A percentile compares a stretch with the other conserved stretches of the same genome.
Conservation (phyloP, 129 eudicot genomes). For the Pseudognaphalium luteoalbum region DNA sequence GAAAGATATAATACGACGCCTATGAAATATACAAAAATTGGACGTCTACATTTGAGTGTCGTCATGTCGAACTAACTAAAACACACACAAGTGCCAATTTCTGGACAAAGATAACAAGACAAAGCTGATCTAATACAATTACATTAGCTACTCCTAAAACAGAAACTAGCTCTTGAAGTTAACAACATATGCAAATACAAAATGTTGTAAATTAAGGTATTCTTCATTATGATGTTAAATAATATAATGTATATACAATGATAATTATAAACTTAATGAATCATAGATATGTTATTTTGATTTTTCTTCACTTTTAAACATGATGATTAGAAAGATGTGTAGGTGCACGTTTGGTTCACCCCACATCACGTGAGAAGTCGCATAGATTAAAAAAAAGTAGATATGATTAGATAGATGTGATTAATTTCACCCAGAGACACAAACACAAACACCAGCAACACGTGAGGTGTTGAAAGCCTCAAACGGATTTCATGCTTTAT, state of each 20-base stretch:
- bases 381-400: slow-evolving; percentile 5
- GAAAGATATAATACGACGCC: too few relatives aligned
- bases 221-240: too few relatives aligned
- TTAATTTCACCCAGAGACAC: neutral
- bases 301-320: neutral
- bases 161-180: too few relatives aligned
- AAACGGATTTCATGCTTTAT: slow-evolving; percentile 7
- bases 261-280: too few relatives aligned
- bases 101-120: too few relatives aligned
- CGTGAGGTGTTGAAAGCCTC: slow-evolving; percentile 14
- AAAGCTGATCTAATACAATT: too few relatives aligned
- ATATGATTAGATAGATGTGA: slow-evolving; percentile 14
- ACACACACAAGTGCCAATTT: too few relatives aligned
- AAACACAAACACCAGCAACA: neutral
- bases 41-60: too few relatives aligned
- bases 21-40: too few relatives aligned
- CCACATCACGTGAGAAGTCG: slow-evolving; percentile 23
- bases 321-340: slow-evolving; percentile 18
- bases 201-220: neutral
- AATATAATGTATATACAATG: too few relatives aligned
- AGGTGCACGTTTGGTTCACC: slow-evolving; percentile 28
- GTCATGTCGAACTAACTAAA: too few relatives aligned
- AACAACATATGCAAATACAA: neutral
- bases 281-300: neutral
- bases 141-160: too few relatives aligned